Percentiles rank a stretch among this genome's conserved stretches.
phyloP scores from a whole-genome alignment of 768 basidiomycete species.

The Naganishia vishniacii region DNA sequence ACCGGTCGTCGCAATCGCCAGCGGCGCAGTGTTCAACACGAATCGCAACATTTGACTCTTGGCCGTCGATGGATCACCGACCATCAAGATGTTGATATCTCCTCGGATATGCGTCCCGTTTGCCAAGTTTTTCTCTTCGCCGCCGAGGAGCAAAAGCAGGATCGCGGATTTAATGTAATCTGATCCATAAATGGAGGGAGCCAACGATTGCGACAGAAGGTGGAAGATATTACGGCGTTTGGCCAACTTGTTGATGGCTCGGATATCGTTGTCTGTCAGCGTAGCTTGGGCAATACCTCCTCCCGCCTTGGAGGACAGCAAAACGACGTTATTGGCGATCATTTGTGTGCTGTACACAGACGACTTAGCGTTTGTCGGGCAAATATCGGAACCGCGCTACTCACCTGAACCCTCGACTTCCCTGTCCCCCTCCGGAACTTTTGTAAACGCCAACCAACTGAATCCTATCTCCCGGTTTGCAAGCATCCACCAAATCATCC shows the following conservation, averaged over 20 bases:
- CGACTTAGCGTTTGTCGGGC: neutral
- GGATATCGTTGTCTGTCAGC: slow-evolving; percentile 87
- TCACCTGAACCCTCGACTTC: slow-evolving; percentile 84
- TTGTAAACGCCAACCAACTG: slow-evolving; percentile 94
- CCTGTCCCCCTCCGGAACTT: slow-evolving; percentile 82
- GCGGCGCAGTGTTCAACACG: slow-evolving; percentile 87
- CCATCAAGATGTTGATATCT: slow-evolving; percentile 99
- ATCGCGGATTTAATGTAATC: slow-evolving; percentile 93
- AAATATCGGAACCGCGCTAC: slow-evolving; percentile 32
- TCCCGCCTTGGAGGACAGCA: slow-evolving; percentile 88
- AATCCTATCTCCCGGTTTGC: slow-evolving; percentile 95
- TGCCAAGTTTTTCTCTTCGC: slow-evolving; percentile 92
- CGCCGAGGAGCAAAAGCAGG: slow-evolving; percentile 85
- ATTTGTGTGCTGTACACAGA: slow-evolving; percentile 67
- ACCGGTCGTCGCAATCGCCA: slow-evolving; percentile 97
- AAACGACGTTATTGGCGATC: slow-evolving; percentile 88
- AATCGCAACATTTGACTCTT: slow-evolving; percentile 95
- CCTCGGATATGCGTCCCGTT: slow-evolving; percentile 99
- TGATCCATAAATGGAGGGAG: slow-evolving; percentile 94
- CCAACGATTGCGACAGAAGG: slow-evolving; percentile 86
- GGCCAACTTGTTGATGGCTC: slow-evolving; percentile 86
- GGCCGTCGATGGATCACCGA: slow-evolving; percentile 97
- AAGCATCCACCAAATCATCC: slow-evolving; percentile 92
- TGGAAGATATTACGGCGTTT: slow-evolving; percentile 81
- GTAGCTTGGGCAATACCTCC: slow-evolving; percentile 90